Evolutionary conservation across 805 yeast genomes (phyloP).

Genomic region (Myxozyma nipponensis): DNA sequence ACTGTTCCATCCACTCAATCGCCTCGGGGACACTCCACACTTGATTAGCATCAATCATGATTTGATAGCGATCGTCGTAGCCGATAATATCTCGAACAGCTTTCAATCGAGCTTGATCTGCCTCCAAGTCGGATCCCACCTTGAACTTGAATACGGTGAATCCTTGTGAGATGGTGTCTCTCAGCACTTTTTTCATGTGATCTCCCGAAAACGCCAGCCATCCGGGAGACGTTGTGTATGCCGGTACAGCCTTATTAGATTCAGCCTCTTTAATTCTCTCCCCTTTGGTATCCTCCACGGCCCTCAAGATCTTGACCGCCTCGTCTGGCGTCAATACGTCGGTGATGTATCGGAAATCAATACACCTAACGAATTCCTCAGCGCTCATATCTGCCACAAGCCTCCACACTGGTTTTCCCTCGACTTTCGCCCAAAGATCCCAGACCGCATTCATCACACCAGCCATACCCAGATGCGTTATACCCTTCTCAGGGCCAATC

Average conservation of each 20-base stretch:
- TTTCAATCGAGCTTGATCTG: conserved; percentile 39
- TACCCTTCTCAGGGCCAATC: conserved; percentile 47
- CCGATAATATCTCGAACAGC: conserved; percentile 44
- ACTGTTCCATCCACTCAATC: conserved; percentile 35
- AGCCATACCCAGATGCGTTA: conserved; percentile 43
- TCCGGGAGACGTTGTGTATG: conserved; percentile 46
- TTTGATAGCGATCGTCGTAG: conserved; percentile 34
- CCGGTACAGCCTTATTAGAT: conserved; percentile 41
- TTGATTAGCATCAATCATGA: conserved; percentile 40
- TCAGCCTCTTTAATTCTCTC: conserved; percentile 37
- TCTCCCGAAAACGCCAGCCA: conserved; percentile 45
- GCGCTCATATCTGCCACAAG: conserved; percentile 44
- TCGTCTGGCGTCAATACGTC: conserved; percentile 45
- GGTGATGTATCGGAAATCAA: conserved; percentile 44
- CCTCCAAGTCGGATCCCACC: conserved; percentile 40
- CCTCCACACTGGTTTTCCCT: conserved; percentile 43
- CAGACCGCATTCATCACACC: conserved; percentile 44
- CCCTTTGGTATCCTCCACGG: conserved; percentile 36
- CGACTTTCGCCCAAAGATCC: conserved; percentile 45
- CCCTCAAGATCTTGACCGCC: conserved; percentile 37
- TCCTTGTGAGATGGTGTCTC: conserved; percentile 40
- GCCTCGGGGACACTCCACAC: conserved; percentile 42
- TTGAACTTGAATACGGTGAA: conserved; percentile 43
- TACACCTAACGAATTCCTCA: conserved; percentile 41
- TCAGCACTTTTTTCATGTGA: conserved; percentile 38